A percentile compares a stretch with the other conserved stretches of the same genome.
Evolutionary conservation across 2,329 filamentous ascomycete species (phyloP).

Genomic region (Alternaria burnsii): DNA sequence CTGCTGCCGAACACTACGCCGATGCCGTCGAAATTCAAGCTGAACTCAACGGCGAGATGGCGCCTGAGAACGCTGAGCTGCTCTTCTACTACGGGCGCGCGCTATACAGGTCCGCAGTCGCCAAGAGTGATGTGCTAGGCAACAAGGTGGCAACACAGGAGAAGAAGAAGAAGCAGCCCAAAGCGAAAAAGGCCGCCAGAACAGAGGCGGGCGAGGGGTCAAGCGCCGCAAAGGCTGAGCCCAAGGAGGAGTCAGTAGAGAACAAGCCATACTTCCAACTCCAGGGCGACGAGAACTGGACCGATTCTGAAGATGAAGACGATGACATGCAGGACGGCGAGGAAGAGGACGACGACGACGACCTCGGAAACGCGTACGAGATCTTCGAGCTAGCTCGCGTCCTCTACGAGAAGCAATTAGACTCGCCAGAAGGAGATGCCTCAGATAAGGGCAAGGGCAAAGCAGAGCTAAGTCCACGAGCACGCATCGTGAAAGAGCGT

Average conservation of each 20-base stretch:
- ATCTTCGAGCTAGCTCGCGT: slow-evolving; percentile 70
- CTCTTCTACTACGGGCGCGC: slow-evolving; percentile 94
- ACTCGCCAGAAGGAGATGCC: slow-evolving; percentile 50
- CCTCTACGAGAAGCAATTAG: slow-evolving; percentile 65
- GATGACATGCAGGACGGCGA: slow-evolving; percentile 63
- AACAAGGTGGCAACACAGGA: slow-evolving; percentile 72
- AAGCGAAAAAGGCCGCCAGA: slow-evolving; percentile 58
- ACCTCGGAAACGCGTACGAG: slow-evolving; percentile 71
- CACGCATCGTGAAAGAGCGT: slow-evolving; percentile 70
- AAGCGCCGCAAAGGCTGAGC: slow-evolving; percentile 46
- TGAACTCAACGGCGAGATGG: slow-evolving; percentile 90
- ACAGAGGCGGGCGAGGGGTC: slow-evolving; percentile 49
- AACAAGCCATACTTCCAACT: slow-evolving; percentile 91
- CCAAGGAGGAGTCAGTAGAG: slow-evolving; percentile 57
- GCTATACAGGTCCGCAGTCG: slow-evolving; percentile 91
- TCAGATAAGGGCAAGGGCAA: slow-evolving; percentile 58
- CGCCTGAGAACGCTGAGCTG: slow-evolving; percentile 88
- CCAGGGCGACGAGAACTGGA: slow-evolving; percentile 90
- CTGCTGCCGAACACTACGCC: slow-evolving; percentile 86
- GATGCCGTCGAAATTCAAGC: slow-evolving; percentile 89
- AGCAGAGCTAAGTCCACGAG: slow-evolving; percentile 49
- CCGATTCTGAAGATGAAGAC: slow-evolving; percentile 76
- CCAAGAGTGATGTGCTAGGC: slow-evolving; percentile 92
- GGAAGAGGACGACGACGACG: slow-evolving; percentile 64
- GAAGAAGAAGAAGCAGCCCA: slow-evolving; percentile 63